Conservation (phyloP, 2,329 filamentous ascomycete genomes). For the Sporothrix brunneoviolacea region DNA sequence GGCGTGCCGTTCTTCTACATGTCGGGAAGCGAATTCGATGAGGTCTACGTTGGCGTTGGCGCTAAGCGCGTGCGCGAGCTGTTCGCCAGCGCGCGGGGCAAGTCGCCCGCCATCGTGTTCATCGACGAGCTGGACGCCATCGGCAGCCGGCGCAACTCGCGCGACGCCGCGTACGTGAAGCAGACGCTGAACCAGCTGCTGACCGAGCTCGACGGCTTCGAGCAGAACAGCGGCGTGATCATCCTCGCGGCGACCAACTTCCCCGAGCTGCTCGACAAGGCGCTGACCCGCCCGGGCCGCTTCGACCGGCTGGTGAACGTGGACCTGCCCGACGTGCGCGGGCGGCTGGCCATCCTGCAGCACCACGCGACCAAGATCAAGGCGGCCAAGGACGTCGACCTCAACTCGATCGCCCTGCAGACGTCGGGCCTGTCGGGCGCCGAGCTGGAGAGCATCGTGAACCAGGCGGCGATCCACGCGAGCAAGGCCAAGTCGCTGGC, state of each 20-base stretch:
- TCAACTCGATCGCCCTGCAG: conserved; percentile 75
- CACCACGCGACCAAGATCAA: conserved; percentile 93
- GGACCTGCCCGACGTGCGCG: conserved; percentile 83
- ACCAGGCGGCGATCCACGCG: conserved; percentile 91
- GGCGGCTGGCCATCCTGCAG: conserved; percentile 84
- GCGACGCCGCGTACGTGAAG: conserved; percentile 91
- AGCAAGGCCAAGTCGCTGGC: conserved; percentile 73
- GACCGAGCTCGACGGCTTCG: conserved; percentile 94
- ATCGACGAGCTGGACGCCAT: conserved; percentile 92
- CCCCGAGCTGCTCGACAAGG: conserved; percentile 88
- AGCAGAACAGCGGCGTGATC: conserved; percentile 89
- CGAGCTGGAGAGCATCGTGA: conserved; percentile 93
- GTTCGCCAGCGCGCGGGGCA: conserved; percentile 29
- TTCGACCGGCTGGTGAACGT: conserved; percentile 93
- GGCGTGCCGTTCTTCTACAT: conserved; percentile 99
- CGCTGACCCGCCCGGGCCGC: conserved; percentile 84
- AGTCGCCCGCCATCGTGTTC: conserved; percentile 57
- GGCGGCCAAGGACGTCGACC: conserved; percentile 70
- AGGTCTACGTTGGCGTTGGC: conserved; percentile 88
- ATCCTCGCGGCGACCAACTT: conserved; percentile 96
- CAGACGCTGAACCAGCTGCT: conserved; percentile 96
- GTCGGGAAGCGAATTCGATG: conserved; percentile 98
- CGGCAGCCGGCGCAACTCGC: conserved; percentile 84
- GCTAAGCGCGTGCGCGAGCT: conserved; percentile 71
- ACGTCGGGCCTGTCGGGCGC: conserved; percentile 92